A percentile compares a stretch with the other conserved stretches of the same genome.
phyloP scores from a whole-genome alignment of 306 rosid genomes.

The Malus sieversii region DNA sequence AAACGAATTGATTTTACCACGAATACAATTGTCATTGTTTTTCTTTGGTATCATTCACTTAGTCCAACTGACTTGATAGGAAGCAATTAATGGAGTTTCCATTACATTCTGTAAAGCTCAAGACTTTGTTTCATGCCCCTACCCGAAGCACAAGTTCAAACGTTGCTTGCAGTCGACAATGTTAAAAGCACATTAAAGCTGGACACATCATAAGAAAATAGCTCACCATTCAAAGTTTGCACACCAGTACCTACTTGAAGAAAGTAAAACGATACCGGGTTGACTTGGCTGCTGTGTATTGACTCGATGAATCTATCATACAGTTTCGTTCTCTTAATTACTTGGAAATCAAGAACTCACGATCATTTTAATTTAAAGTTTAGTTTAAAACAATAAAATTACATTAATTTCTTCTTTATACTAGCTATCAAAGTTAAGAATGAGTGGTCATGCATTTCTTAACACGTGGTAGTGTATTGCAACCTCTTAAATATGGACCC shows the following conservation, averaged over 20 bases:
- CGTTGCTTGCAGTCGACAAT: conserved; percentile 9
- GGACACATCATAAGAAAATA: background rate
- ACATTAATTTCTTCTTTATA: too few relatives aligned
- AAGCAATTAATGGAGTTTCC: background rate
- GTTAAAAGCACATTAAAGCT: conserved; percentile 11
- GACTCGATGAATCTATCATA: conserved; percentile 16
- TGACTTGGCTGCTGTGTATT: conserved; percentile 30
- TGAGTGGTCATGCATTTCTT: too few relatives aligned
- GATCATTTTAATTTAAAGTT: too few relatives aligned
- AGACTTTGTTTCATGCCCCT: conserved; percentile 17
- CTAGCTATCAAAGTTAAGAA: too few relatives aligned
- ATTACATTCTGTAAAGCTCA: conserved; percentile 8
- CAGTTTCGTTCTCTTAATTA: too few relatives aligned
- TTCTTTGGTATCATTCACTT: background rate
- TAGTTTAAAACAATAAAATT: too few relatives aligned
- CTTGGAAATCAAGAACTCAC: too few relatives aligned
- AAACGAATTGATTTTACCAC: too few relatives aligned
- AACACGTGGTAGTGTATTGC: too few relatives aligned
- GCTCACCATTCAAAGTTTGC: conserved; percentile 18
- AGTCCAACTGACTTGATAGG: conserved; percentile 1
- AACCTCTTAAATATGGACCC: background rate
- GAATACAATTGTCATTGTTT: background rate
- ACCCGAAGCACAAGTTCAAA: conserved; percentile 32
- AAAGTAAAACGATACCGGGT: background rate
- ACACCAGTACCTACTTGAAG: background rate